Conservation (phyloP, 148 eudicot species). For the Nepenthes gracilis region DNA sequence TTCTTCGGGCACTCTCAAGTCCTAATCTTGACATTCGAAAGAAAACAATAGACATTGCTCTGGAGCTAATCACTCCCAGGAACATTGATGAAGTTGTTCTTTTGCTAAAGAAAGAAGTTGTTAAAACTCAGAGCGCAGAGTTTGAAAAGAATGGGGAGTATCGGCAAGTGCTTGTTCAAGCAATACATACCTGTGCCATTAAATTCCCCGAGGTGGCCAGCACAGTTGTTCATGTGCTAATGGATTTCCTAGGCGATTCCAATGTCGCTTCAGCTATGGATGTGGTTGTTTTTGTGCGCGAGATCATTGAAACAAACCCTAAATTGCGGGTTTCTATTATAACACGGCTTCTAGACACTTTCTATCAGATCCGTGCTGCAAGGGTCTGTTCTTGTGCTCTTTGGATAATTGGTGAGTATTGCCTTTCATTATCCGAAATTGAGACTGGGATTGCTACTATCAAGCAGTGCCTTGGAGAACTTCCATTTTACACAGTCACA, state of each 20-base stretch:
- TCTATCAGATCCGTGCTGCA: conserved; percentile 91
- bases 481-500: conserved; percentile 67
- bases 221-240: conserved; percentile 93
- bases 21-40: conserved; percentile 83
- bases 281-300: conserved; percentile 85
- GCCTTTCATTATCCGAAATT: conserved; percentile 83
- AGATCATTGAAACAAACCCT: conserved; percentile 85
- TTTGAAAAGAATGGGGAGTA: conserved; percentile 92
- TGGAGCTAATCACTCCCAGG: conserved; percentile 73
- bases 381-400: conserved; percentile 90
- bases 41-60: conserved; percentile 78
- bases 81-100: conserved; percentile 92
- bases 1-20: conserved; percentile 89
- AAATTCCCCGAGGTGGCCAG: conserved; percentile 97
- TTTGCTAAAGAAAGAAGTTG: conserved; percentile 83
- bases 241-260: conserved; percentile 97
- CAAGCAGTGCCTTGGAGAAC: conserved; percentile 88
- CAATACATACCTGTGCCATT: conserved; percentile 91
- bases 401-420: conserved; percentile 93
- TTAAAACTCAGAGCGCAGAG: conserved; percentile 89
- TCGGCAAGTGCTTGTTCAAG: conserved; percentile 95
- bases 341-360: conserved; percentile 83
- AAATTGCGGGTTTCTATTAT: conserved; percentile 80
- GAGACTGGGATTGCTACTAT: conserved; percentile 78
- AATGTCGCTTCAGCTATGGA: conserved; percentile 89